Conservation (phyloP, 352 stramenopile genomes). For the Pythium utonaiense region DNA sequence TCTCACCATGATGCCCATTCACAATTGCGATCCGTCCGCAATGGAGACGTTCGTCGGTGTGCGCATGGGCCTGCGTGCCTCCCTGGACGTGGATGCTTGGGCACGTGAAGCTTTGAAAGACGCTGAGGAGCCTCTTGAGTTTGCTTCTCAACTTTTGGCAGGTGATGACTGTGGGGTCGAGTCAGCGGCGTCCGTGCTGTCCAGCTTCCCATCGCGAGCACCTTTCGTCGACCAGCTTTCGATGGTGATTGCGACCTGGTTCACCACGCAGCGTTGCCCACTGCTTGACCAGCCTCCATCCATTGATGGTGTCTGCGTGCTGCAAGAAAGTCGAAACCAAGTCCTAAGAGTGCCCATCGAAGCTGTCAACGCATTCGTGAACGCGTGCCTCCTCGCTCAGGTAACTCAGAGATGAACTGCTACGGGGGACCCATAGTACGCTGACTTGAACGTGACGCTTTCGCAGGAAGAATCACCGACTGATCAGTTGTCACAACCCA, state of each 20-base stretch:
- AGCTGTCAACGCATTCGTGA: conserved; percentile 25
- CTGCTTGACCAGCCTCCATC: conserved; percentile 20
- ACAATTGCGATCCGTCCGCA: background rate
- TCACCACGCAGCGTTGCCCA: conserved; percentile 29
- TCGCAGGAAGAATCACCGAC: background rate
- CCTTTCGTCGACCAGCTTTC: conserved; percentile 48
- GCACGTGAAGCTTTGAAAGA: conserved; percentile 13
- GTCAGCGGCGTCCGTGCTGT: conserved; percentile 9
- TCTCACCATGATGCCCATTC: background rate
- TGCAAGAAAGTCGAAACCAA: conserved; percentile 25
- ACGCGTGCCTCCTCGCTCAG: background rate
- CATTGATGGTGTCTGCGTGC: conserved; percentile 38
- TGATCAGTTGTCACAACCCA: conserved; percentile 23
- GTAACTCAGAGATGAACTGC: no score
- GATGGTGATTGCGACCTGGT: conserved; percentile 37
- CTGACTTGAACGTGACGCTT: no score
- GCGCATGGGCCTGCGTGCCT: background rate
- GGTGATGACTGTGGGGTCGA: background rate
- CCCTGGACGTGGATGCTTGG: background rate
- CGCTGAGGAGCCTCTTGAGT: conserved; percentile 33
- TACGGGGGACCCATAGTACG: no score
- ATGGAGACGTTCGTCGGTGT: background rate
- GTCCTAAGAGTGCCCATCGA: conserved; percentile 28
- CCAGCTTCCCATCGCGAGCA: conserved; percentile 17
- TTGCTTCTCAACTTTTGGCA: conserved; percentile 40